These are phyloP conservation scores for Sclerospora graminicola DNA, from an alignment of 352 stramenopile genomes.

Conservation along the genomic window DNA sequence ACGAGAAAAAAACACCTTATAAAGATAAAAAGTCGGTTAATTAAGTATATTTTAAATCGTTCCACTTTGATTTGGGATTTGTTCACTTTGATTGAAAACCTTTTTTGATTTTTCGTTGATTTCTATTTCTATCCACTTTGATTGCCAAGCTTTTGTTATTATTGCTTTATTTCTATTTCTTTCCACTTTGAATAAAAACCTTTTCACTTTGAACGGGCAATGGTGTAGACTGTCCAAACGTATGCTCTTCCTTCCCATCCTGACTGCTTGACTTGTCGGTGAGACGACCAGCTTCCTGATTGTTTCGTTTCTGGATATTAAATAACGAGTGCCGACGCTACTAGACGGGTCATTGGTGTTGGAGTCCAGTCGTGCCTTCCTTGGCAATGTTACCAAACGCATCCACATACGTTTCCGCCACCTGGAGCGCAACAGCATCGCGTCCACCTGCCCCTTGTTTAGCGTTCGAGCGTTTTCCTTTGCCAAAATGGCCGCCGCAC, in stretches of 20 bases:
- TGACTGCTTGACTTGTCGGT: constrained; percentile 9
- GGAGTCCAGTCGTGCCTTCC: constrained; percentile 81
- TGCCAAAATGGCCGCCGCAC: constrained; percentile 76
- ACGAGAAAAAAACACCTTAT: too few relatives aligned
- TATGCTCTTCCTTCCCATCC: constrained; percentile 35
- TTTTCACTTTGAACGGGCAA: too few relatives aligned
- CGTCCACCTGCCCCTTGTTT: constrained; percentile 58
- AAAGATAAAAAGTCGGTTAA: too few relatives aligned
- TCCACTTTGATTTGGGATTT: too few relatives aligned
- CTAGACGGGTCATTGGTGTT: constrained; percentile 77
- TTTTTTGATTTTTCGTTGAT: too few relatives aligned
- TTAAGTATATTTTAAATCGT: too few relatives aligned
- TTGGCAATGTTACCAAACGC: constrained; percentile 88
- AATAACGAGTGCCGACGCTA: constrained; percentile 82
- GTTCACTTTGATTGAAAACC: too few relatives aligned
- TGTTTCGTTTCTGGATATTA: constrained; percentile 85
- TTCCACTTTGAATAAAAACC: too few relatives aligned
- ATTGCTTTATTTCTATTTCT: too few relatives aligned
- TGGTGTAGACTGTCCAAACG: constrained; percentile 56
- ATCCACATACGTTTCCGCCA: constrained; percentile 88
- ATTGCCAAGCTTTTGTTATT: too few relatives aligned
- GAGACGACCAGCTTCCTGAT: constrained; percentile 12
- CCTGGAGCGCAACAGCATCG: constrained; percentile 76
- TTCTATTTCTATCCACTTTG: too few relatives aligned
- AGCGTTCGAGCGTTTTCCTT: constrained; percentile 66